These are phyloP conservation scores for Cyclotella atomus DNA, from an alignment of 108 stramenopile species.

Conservation along the genomic window DNA sequence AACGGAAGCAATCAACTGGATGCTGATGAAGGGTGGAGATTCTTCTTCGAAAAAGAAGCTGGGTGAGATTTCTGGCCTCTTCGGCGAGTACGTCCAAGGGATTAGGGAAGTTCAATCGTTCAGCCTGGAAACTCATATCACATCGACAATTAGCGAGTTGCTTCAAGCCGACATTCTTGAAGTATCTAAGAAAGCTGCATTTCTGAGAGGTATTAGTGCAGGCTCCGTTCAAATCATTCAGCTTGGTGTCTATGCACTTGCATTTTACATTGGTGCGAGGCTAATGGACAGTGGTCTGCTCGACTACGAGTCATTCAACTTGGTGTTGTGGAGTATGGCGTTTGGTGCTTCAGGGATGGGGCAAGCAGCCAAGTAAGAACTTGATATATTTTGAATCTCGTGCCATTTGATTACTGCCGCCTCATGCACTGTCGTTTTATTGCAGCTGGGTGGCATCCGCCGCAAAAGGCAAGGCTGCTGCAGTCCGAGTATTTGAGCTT, in stretches of 20 bases:
- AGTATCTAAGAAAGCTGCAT: constrained; percentile 26
- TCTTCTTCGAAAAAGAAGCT: constrained; percentile 29
- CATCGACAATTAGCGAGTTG: constrained; percentile 28
- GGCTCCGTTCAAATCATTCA: constrained; percentile 42
- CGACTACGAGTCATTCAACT: constrained; percentile 30
- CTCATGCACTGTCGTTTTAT: no score
- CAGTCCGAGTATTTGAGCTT: constrained; percentile 34
- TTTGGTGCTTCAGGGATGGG: constrained; percentile 51
- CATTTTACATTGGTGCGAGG: constrained; percentile 39
- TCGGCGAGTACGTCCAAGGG: constrained; percentile 60
- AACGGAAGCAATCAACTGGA: constrained; percentile 33
- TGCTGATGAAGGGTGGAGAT: constrained; percentile 51
- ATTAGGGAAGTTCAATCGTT: constrained; percentile 67
- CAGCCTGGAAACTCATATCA: constrained; percentile 39
- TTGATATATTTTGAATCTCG: no score
- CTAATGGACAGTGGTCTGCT: constrained; percentile 33
- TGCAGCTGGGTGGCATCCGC: constrained; percentile 40
- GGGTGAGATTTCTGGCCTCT: constrained; percentile 23
- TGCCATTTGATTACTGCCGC: no score
- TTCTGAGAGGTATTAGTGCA: constrained; percentile 32
- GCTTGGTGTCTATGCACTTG: constrained; percentile 41
- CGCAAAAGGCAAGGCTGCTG: constrained; percentile 47
- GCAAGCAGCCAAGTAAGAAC: constrained; percentile 48
- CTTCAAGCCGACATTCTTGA: constrained; percentile 20
- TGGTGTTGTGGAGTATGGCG: constrained; percentile 37